Base-by-base conservation (phyloP, 2,329 filamentous ascomycete genomes). In the Pseudofabraea citricarpa region DNA sequence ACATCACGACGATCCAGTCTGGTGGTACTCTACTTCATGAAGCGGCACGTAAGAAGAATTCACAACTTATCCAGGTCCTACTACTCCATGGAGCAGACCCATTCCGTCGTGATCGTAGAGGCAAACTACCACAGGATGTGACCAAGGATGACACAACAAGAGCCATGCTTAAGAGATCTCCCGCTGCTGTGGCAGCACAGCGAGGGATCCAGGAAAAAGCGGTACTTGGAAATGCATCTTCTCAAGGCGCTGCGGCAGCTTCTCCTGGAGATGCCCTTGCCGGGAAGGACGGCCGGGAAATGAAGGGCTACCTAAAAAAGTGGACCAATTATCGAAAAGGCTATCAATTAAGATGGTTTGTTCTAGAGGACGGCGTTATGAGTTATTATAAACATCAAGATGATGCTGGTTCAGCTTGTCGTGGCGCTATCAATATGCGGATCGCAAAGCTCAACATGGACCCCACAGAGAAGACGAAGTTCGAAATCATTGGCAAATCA, bases 361-460 rank as follows among this genome's bases (percentile, higher is more conserved):
- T 97, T 12, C 78, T 98, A 7, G 93, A 98, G 62, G 93, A 98
- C 61, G 93, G 93, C 10, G 91, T 98, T 10, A 67, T 98, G 53
- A 97, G 93, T 66, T 98, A 98, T 69, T 98, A 97, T 72, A 98
- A 98, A 68, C 89, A 97, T 64, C 93, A 98, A 68, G 93, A 98
- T 61, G 93, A 98, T 63, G 88, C 90, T 23, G 93, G 90, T 19
- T 95, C 90, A 41, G 93, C 93, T 44, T 98, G 93, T 63, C 89
- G 93, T 49, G 93, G 93, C 46, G 93, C 93, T 41, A 98, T 98
- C 68, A 97, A 97, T 64, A 98, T 98, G 90, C 86, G 85, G 48
- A 98, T 98, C 54, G 93, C 93, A 19, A 85, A 83, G 59, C 76
- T 98, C 22, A 85, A 91, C 66, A 97, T 98, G 90, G 94, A 94